phyloP scores from a whole-genome alignment of 192 early-diverging fungal genomes.

The Chytriomyces hyalinus region DNA sequence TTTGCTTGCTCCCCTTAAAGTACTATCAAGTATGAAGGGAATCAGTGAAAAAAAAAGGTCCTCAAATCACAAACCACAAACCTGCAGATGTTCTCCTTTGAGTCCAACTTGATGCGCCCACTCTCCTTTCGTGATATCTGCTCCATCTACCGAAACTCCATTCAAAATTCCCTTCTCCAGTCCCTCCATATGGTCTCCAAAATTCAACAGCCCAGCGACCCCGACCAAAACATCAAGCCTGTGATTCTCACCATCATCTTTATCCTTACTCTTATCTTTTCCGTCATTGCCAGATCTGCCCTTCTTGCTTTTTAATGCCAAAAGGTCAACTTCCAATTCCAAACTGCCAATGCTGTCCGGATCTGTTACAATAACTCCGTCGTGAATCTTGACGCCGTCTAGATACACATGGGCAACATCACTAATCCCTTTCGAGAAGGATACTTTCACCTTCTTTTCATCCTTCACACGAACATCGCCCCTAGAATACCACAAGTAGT shows the following conservation, averaged over 20 bases:
- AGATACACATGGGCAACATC: constrained; percentile 37
- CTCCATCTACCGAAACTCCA: constrained; percentile 24
- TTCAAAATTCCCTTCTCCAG: constrained; percentile 39
- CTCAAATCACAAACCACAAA: background rate
- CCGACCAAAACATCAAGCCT: constrained; percentile 29
- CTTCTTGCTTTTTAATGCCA: too few species aligned
- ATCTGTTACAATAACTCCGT: background rate
- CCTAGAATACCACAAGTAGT: constrained; percentile 51
- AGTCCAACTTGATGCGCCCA: constrained; percentile 44
- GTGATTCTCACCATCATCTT: constrained; percentile 10
- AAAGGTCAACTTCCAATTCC: background rate
- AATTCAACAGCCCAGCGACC: constrained; percentile 36
- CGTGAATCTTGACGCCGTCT: constrained; percentile 24
- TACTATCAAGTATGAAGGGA: background rate
- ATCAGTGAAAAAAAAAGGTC: too few species aligned
- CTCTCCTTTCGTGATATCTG: constrained; percentile 32
- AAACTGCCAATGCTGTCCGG: background rate
- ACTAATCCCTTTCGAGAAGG: background rate
- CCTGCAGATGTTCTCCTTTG: constrained; percentile 30
- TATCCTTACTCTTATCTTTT: background rate
- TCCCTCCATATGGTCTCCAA: constrained; percentile 29
- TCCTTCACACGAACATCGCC: background rate
- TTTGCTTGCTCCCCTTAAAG: background rate
- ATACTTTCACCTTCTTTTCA: background rate
- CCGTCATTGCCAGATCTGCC: background rate